These are phyloP conservation scores for Lachnellula suecica DNA, from an alignment of 2,329 filamentous ascomycete species.

Conservation along the genomic window DNA sequence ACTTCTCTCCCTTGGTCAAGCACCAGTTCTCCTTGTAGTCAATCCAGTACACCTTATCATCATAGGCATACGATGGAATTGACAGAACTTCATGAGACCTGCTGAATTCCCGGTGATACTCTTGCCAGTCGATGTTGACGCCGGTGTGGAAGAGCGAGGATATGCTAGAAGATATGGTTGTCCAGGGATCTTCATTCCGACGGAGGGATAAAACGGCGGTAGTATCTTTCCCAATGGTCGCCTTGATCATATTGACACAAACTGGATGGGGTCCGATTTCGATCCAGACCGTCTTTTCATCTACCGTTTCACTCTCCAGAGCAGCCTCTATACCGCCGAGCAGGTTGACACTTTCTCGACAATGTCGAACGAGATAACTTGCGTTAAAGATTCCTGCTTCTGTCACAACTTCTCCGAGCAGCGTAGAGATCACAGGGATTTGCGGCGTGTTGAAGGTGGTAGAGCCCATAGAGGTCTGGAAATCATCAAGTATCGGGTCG, in stretches of 20 bases:
- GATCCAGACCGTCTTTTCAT: conserved; percentile 67
- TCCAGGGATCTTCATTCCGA: conserved; percentile 52
- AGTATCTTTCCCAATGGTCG: conserved; percentile 48
- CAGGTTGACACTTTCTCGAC: conserved; percentile 71
- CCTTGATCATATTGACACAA: conserved; percentile 65
- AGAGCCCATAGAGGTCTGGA: conserved; percentile 50
- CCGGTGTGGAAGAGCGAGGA: conserved; percentile 59
- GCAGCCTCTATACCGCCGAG: conserved; percentile 60
- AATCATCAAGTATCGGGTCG: conserved; percentile 59
- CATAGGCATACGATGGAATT: conserved; percentile 61
- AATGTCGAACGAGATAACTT: conserved; percentile 62
- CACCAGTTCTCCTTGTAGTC: conserved; percentile 55
- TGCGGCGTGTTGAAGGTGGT: conserved; percentile 51
- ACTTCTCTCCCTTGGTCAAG: conserved; percentile 61
- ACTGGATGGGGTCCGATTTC: conserved; percentile 73
- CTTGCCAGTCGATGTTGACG: conserved; percentile 57
- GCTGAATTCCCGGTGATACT: conserved; percentile 56
- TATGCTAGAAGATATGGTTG: conserved; percentile 51
- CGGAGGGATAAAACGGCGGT: conserved; percentile 45
- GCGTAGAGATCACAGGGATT: conserved; percentile 66
- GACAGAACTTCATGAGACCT: conserved; percentile 50
- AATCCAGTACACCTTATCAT: conserved; percentile 57
- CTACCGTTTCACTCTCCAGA: conserved; percentile 55
- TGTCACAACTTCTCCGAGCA: conserved; percentile 58
- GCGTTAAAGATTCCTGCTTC: conserved; percentile 56